A percentile compares a stretch with the other conserved stretches of the same genome.
phyloP scores from a whole-genome alignment of 495 filamentous ascomycete genomes.

The Xylaria telfairii region DNA sequence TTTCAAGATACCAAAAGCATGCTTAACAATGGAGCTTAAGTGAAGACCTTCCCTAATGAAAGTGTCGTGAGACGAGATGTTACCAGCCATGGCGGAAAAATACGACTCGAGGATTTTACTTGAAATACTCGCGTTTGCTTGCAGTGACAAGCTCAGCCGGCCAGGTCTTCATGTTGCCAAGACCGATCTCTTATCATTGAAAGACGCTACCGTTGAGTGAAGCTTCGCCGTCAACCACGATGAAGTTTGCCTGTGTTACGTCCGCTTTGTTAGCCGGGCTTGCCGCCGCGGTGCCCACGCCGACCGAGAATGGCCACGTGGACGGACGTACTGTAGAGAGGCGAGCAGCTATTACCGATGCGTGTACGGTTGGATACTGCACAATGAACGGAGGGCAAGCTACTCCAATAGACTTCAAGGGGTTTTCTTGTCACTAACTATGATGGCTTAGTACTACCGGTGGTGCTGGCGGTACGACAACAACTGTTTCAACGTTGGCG shows the following conservation, averaged over 20 bases:
- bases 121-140: conserved; percentile 9
- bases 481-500: conserved; percentile 59
- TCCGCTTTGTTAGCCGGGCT: conserved; percentile 7
- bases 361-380: conserved; percentile 43
- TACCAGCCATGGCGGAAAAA: neutral
- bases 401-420: neutral
- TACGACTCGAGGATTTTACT: conserved; percentile 4
- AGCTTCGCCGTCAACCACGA: conserved; percentile 11
- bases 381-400: conserved; percentile 36
- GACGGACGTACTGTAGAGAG: conserved; percentile 27
- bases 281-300: neutral
- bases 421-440: neutral
- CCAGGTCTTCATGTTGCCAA: neutral
- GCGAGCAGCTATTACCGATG: conserved; percentile 41
- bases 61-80: neutral
- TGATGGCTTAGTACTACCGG: conserved; percentile 56
- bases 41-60: neutral
- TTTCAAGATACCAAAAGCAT: conserved; percentile 1
- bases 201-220: neutral
- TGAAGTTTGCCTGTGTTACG: conserved; percentile 33
- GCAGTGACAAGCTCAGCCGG: neutral
- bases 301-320: conserved; percentile 6
- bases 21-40: neutral
- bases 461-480: conserved; percentile 58
- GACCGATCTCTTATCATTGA: neutral